A percentile compares a stretch with the other conserved stretches of the same genome.
These are phyloP conservation scores for Cyberlindnera xishuangbannaensis DNA, from an alignment of 805 yeast species.

Conservation along the genomic window DNA sequence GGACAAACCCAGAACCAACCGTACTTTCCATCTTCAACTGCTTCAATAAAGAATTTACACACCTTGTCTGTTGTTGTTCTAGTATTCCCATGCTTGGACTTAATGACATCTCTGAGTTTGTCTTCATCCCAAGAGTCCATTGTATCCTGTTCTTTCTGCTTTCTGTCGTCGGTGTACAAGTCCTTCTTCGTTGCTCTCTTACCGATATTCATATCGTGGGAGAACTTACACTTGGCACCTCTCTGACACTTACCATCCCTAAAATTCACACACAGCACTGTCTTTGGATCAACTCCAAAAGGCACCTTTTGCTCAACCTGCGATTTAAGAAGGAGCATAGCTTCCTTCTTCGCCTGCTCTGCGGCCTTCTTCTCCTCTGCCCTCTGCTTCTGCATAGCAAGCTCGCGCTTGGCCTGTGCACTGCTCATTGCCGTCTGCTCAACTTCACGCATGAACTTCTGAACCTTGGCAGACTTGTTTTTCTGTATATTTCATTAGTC, in stretches of 20 bases:
- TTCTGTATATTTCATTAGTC: too few relatives aligned
- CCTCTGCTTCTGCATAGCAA: conserved; percentile 63
- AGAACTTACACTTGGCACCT: conserved; percentile 81
- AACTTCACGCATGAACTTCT: conserved; percentile 62
- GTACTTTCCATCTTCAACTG: conserved; percentile 94
- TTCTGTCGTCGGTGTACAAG: conserved; percentile 83
- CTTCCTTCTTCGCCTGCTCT: conserved; percentile 84
- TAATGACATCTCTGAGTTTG: conserved; percentile 77
- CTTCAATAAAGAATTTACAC: conserved; percentile 91
- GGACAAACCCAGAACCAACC: conserved; percentile 99
- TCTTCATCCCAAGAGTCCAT: conserved; percentile 98
- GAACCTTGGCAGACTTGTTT: conserved; percentile 90
- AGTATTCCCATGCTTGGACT: conserved; percentile 91
- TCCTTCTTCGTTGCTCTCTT: conserved; percentile 88
- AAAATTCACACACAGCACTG: conserved; percentile 85
- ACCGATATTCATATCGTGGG: conserved; percentile 82
- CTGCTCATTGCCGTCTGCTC: conserved; percentile 49
- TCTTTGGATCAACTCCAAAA: conserved; percentile 96
- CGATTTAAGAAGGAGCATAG: conserved; percentile 66
- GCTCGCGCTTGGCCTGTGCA: conserved; percentile 59
- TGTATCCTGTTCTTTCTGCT: conserved; percentile 66
- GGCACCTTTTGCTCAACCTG: conserved; percentile 81
- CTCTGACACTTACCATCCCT: conserved; percentile 81
- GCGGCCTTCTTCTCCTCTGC: conserved; percentile 84
- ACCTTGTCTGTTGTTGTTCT: conserved; percentile 91